Conservation (phyloP, 1,139 yeast species). For the Blastobotrys indianensis region DNA sequence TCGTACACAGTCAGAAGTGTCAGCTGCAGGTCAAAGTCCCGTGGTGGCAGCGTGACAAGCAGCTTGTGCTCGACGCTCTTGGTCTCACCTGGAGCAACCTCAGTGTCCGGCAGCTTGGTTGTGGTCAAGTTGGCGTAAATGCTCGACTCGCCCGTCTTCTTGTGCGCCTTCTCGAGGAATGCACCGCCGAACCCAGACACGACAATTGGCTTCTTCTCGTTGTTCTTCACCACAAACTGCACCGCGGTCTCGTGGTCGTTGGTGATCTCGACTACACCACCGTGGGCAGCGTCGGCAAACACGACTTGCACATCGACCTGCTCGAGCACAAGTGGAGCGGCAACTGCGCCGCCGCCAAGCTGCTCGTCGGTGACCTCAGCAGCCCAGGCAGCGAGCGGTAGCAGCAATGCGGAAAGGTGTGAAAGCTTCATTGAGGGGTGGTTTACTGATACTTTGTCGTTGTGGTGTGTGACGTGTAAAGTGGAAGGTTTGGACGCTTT, state of each 20-base stretch:
- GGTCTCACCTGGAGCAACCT: constrained; percentile 40
- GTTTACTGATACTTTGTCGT: no score
- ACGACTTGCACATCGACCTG: no score
- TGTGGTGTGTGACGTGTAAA: no score
- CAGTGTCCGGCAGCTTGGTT: constrained; percentile 55
- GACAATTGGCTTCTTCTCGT: constrained; percentile 48
- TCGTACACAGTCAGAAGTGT: constrained; percentile 48
- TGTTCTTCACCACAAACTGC: constrained; percentile 50
- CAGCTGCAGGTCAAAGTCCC: constrained; percentile 47
- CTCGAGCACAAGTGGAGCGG: no score
- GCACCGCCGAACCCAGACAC: constrained; percentile 74
- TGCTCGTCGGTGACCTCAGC: no score
- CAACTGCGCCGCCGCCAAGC: no score
- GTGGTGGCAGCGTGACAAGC: constrained; percentile 48
- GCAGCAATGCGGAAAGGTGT: neutral
- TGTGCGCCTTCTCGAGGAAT: constrained; percentile 46
- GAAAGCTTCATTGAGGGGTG: neutral
- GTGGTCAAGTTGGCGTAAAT: constrained; percentile 57
- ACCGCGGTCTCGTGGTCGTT: constrained; percentile 55
- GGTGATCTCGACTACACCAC: constrained; percentile 17
- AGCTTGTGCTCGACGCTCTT: constrained; percentile 28
- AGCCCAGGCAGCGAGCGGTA: neutral
- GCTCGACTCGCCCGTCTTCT: constrained; percentile 33
- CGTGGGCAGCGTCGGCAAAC: neutral
- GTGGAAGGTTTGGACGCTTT: no score